These are phyloP conservation scores for Puccinia polysora DNA, from an alignment of 1,284 basidiomycete species.

Conservation along the genomic window DNA sequence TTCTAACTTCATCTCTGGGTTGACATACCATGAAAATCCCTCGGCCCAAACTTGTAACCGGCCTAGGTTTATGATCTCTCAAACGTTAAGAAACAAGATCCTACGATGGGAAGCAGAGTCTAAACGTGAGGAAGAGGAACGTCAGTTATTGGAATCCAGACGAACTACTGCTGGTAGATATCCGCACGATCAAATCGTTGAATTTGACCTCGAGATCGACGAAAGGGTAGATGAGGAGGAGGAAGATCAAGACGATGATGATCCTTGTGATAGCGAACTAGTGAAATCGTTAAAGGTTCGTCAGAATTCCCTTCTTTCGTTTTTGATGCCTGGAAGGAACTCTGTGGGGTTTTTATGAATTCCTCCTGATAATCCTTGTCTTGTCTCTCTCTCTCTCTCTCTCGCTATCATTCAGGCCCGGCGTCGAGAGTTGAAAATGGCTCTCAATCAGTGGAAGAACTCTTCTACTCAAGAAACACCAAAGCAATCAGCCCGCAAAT, in stretches of 20 bases:
- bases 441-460: constrained; percentile 44
- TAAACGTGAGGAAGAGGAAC: constrained; percentile 43
- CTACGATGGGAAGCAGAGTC: constrained; percentile 67
- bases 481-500: constrained; percentile 1
- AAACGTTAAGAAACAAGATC: constrained; percentile 61
- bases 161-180: background rate
- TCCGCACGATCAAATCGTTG: constrained; percentile 44
- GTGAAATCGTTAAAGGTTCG: constrained; percentile 70
- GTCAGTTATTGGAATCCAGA: constrained; percentile 15
- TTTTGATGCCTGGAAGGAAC: constrained; percentile 2
- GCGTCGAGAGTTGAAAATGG: constrained; percentile 48
- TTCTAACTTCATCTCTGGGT: constrained; percentile 61
- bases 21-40: background rate
- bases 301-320: constrained; percentile 2
- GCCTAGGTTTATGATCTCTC: constrained; percentile 24
- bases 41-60: background rate
- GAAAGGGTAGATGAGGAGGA: constrained; percentile 38
- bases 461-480: constrained; percentile 27
- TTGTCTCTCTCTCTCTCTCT: constrained; percentile 49
- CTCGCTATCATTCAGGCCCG: constrained; percentile 10
- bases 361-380: constrained; percentile 51
- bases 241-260: constrained; percentile 59
- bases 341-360: constrained; percentile 61
- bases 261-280: constrained; percentile 66
- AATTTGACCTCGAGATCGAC: constrained; percentile 51